Base-by-base conservation (phyloP, 2,329 filamentous ascomycete genomes). In the Fusarium brevicatenulatum region DNA sequence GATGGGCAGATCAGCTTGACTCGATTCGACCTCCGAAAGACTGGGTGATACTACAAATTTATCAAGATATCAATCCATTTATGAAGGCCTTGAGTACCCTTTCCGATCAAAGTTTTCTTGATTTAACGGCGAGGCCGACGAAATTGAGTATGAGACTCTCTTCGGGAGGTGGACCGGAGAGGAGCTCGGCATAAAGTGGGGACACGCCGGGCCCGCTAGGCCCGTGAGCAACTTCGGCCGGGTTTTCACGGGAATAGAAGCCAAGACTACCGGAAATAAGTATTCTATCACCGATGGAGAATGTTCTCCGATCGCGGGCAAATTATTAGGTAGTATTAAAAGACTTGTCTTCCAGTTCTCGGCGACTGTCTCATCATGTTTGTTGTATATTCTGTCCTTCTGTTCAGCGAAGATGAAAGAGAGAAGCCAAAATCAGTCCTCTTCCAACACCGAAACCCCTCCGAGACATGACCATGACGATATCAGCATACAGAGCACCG, bases 251-350 rank as follows among this genome's bases (percentile, higher is more conserved):
- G 76, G 32, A 77, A 77, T 78, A 77, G 73, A 54, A 37, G 36
- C 32, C 32, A 34, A 34, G 13, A 34, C 6, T 34, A 15, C 32
- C 32, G 72, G 76, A 54, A 76, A 77, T 77, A 74, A 66, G 25
- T 16, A 42, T 42, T 54, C 16, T 56, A 50, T 59, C 12, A n/a
- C 60, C 15, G 19, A 74, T 63, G 49, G 62, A 59, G 32, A 68
- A 40, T 58, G 47, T 61, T 47, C 58, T 74, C 73, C 68, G 74
- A 77, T 75, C 74, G 74, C 76, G 70, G 71, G 58, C 59, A 66
- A 57, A 57, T 58, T 50, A 15, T 61, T 28, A 44, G 46, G 58
- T 59, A 30, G 63, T 64, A 63, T 54, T 70, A 68, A 74, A 77
- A 62, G 64, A 46, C 34, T 55, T 68, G 34, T 36, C 53, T 46